Base-by-base conservation (phyloP, 768 basidiomycete genomes). In the Boletus patriciae region DNA sequence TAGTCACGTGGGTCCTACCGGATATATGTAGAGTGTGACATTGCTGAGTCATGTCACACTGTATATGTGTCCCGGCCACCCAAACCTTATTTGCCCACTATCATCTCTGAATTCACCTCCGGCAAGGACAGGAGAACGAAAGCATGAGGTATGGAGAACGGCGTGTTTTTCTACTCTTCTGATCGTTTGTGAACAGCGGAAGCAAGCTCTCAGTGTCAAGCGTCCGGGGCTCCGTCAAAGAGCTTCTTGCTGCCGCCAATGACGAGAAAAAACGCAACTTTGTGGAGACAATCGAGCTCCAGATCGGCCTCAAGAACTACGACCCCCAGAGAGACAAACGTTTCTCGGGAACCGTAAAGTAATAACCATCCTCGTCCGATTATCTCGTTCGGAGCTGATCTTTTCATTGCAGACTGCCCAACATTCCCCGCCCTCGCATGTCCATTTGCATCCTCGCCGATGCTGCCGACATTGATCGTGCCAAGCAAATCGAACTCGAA, bases 241-340 rank as follows among this genome's bases (percentile, higher is more conserved):
- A 93, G 64, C 84, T 98, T 62, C 83, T 96, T 59, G 85, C 82
- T 55, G 86, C 88, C 18, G 85, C 93, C 68, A 89, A 77, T 64
- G 88, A 88, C 78, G 93, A 94, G 76, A 89, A 91, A 79, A 90
- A 83, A 77, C 86, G 94, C 67, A 94, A 96, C 76, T 96, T 94
- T 73, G 85, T 94, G 61, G 94, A 96, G 83, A 97, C 94, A 55
- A 87, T 96, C 71, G 94, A 97, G 76, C 83, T 97, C 66, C 94
- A 96, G 76, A 92, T 97, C 66, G 94, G 94, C 65, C 84, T 97
- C 70, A 97, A 96, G 83, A 97, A 97, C 85, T 97, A 97, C 80
- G 94, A 99, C 77, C 96, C 97, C 66, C 97, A 98, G 86, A 83
- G 97, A 63, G 97, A 99, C 78, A 99, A 98, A 83, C 97, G 97